Base-by-base conservation (phyloP, 805 yeast genomes). In the Jamesozyma spencerorum region DNA sequence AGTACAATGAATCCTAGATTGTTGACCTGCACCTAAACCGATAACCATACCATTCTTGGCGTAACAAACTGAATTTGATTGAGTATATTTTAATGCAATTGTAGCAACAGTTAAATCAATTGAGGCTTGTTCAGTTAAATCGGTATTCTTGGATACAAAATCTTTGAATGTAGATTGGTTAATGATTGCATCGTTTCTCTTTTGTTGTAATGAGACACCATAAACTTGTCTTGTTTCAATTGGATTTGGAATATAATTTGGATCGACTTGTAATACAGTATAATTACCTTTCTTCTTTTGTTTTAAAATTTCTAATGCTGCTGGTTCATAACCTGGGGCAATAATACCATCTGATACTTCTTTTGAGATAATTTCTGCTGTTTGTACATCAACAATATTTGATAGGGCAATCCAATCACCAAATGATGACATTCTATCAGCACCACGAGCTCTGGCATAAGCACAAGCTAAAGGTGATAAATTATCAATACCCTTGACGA, bases 21-120 rank as follows among this genome's bases (percentile, higher is more conserved):
- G 98, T 73, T 90, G 98, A 52, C 98, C 98, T 45, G 98, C 98
- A 60, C 98, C 98, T 57, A 92, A 77, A 51, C 98, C 98, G 57
- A 90, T 78, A 47, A 90, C 94, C 98, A 90, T 90, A 72, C 98
- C 98, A 65, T 87, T 84, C 72, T 88, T 92, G 54, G 96, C 95
- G 67, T 88, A 90, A 69, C 96, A 86, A 41, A 90, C 98, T 34
- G 97, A 90, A 77, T 90, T 90, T 43, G 96, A 85, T 70, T 90
- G 98, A n/a, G 98, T 90, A 75, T 86, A 90, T 68, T 90, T 90
- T 64, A 92, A 74, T 37, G 96, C 94, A 63, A 92, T 88, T 40
- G 97, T 90, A 44, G 98, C 97, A 44, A 90, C 96, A 31, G 94
- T 84, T 61, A 90, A 74, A 65, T 90, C 98, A 53, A 90, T 75